Evolutionary conservation across 2,329 filamentous ascomycete genomes (phyloP), one percentile per base, ranked within the genome.

Genomic region (Chrysoporthe deuterocubensis): DNA sequence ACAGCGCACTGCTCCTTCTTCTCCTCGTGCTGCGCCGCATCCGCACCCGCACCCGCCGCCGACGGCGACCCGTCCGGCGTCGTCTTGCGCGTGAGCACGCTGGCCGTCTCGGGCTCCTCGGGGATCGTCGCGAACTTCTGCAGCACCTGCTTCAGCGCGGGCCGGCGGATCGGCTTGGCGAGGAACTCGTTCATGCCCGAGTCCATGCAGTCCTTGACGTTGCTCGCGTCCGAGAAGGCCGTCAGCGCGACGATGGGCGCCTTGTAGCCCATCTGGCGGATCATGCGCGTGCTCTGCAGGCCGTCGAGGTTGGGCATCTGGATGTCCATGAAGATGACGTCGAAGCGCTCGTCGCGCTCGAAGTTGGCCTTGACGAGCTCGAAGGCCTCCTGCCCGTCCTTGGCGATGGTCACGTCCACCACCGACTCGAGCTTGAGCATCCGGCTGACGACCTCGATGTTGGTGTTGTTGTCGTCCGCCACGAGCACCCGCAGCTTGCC

Each of bases 271-370:
- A 95, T 92, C 76, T 93, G 84, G 7, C 94, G 88, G 73, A 97
- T 97, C 44, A 96, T 82, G 11, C 90, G 87, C 0, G 94, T 97
- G 59, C 91, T 94, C 76, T 97, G 91, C 34, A 97, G 81, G 1
- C 94, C 94, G 75, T 97, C 94, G 16, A 97, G 85, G 71, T 96
- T 96, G 3, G 94, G 94, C 94, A 97, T 97, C 79, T 92, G 93
- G 8, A 97, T 91, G 74, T 97, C 94, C 94, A 97, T 97, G 75
- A 97, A 96, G 71, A 97, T 95, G 37, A 97, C 84, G 72, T 97
- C 93, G 76, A 95, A 97, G 2, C 86, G 86, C 65, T 86, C 84
- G 64, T 90, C 86, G 40, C 85, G 86, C 62, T 90, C 88, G 91
- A 97, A 96, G 71, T 89, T 91, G 18, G 89, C 89, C 76, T 93